These are phyloP conservation scores for Fomitopsis betulina DNA, from an alignment of 1,284 basidiomycete species.

Conservation along the genomic window DNA sequence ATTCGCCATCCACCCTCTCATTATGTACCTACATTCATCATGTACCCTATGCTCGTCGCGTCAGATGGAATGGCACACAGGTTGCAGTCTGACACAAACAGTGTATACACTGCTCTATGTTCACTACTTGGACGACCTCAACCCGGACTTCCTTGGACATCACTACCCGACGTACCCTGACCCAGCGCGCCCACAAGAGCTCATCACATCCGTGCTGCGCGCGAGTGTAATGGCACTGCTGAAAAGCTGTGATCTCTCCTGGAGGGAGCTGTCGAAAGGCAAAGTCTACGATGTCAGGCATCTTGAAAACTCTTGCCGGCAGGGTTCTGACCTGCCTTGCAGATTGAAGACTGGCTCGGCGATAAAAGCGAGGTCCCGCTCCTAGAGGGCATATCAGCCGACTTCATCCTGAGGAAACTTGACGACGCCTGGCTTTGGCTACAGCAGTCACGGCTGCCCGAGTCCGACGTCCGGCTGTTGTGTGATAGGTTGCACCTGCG, in stretches of 20 bases:
- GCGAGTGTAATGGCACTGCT: slow-evolving; percentile 70
- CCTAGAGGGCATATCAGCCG: slow-evolving; percentile 64
- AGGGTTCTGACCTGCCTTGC: slow-evolving; percentile 5
- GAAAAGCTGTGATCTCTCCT: slow-evolving; percentile 81
- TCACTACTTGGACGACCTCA: slow-evolving; percentile 60
- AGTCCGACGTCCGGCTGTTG: slow-evolving; percentile 31
- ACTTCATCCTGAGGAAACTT: slow-evolving; percentile 53
- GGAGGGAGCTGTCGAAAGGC: slow-evolving; percentile 74
- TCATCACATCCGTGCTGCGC: slow-evolving; percentile 68
- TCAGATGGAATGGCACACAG: slow-evolving; percentile 85
- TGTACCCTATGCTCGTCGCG: slow-evolving; percentile 14
- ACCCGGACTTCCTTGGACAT: slow-evolving; percentile 45
- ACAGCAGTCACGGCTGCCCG: slow-evolving; percentile 29
- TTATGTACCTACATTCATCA: slow-evolving; percentile 12
- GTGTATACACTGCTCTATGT: slow-evolving; percentile 81
- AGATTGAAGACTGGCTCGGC: slow-evolving; percentile 86
- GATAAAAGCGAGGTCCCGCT: slow-evolving; percentile 83
- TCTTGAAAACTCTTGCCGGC: neutral
- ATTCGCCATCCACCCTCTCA: slow-evolving; percentile 21
- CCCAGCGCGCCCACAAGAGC: slow-evolving; percentile 44
- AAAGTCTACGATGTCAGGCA: slow-evolving; percentile 69
- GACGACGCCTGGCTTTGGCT: slow-evolving; percentile 54
- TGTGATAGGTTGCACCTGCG: slow-evolving; percentile 50
- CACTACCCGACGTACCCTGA: slow-evolving; percentile 27
- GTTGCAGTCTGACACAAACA: slow-evolving; percentile 82